Evolutionary conservation across 2,329 filamentous ascomycete species (phyloP).

Genomic region (Clonostachys chloroleuca): DNA sequence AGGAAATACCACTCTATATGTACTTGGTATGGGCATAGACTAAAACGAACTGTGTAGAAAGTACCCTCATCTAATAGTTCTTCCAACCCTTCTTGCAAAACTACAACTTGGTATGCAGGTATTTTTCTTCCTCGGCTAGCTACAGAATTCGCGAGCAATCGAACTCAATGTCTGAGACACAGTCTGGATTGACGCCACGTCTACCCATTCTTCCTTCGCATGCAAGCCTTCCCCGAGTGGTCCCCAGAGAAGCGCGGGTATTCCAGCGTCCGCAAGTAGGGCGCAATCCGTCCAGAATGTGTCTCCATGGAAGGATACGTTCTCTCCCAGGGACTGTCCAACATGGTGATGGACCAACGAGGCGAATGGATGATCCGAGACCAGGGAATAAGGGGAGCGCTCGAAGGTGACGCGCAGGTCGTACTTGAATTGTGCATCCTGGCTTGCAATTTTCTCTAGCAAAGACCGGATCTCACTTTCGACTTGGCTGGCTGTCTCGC

Average conservation of each 20-base stretch:
- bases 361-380: constrained; percentile 32
- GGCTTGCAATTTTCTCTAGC: constrained; percentile 20
- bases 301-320: constrained; percentile 17
- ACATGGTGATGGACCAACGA: constrained; percentile 20
- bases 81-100: no score
- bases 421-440: constrained; percentile 31
- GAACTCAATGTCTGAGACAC: constrained; percentile 18
- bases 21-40: no score
- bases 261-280: constrained; percentile 34
- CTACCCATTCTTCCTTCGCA: constrained; percentile 43
- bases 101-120: no score
- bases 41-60: no score
- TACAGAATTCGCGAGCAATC: constrained; percentile 21
- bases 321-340: constrained; percentile 13
- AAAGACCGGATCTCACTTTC: constrained; percentile 28
- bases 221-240: constrained; percentile 44
- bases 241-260: constrained; percentile 40
- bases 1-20: no score
- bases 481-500: constrained; percentile 31
- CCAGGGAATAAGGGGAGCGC: constrained; percentile 34
- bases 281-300: constrained; percentile 48
- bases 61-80: no score
- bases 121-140: neutral
- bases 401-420: constrained; percentile 31
- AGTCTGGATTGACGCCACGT: constrained; percentile 31